Evolutionary conservation across 495 filamentous ascomycete genomes (phyloP).

Genomic region (Mycothermus thermophilus): DNA sequence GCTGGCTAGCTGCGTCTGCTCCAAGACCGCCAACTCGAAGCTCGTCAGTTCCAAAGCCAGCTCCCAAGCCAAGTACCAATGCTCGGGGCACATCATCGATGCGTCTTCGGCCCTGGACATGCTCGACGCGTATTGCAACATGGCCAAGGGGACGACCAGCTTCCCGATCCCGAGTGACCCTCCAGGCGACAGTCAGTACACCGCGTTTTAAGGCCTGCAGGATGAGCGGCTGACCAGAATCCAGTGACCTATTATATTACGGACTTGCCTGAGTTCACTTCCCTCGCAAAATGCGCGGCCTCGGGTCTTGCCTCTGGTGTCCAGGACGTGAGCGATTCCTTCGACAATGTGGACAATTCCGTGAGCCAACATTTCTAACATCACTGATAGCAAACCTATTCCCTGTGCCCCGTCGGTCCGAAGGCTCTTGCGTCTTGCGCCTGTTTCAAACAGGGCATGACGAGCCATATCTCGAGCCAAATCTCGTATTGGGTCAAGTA

Average conservation of each 20-base stretch:
- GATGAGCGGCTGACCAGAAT: constrained; percentile 1
- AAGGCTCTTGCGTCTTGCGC: constrained; percentile 34
- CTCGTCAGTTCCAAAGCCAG: constrained; percentile 25
- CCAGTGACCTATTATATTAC: constrained; percentile 39
- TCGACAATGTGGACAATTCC: no score
- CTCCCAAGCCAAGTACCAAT: constrained; percentile 26
- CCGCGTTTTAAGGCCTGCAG: constrained; percentile 16
- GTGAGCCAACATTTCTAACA: no score
- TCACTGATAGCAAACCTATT: constrained; percentile 18
- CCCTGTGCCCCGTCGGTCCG: constrained; percentile 30
- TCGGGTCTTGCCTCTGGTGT: constrained; percentile 28
- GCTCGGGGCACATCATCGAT: constrained; percentile 27
- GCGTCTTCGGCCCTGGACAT: constrained; percentile 33
- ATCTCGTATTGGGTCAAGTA: constrained; percentile 28
- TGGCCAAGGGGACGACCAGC: constrained; percentile 30
- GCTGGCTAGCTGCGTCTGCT: constrained; percentile 34
- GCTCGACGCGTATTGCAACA: constrained; percentile 34
- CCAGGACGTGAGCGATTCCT: constrained; percentile 14
- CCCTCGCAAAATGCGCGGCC: constrained; percentile 31
- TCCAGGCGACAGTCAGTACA: constrained; percentile 33
- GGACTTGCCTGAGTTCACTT: constrained; percentile 29
- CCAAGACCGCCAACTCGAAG: constrained; percentile 32
- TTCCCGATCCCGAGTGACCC: constrained; percentile 32
- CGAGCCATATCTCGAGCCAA: constrained; percentile 17
- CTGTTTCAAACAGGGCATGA: constrained; percentile 34